Conservation (phyloP, 768 basidiomycete genomes). For the Rickenella mellea region DNA sequence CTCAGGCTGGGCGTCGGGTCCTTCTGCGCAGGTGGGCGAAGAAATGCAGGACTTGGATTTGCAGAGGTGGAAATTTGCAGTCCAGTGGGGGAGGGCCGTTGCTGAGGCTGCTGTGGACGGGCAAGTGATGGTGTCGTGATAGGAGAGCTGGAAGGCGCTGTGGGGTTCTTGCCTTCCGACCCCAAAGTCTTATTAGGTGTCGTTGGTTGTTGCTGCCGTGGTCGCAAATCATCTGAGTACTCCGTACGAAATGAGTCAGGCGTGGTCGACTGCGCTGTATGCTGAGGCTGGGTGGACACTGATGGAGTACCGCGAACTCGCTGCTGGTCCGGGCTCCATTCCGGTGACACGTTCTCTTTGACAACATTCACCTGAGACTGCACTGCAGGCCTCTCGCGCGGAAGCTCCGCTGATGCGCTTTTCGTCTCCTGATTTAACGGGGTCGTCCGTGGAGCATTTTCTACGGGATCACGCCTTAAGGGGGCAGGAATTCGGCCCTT, state of each 20-base stretch:
- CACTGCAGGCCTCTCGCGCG: background rate
- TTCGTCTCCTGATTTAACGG: background rate
- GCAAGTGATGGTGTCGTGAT: constrained; percentile 29
- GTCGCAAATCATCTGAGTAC: no score
- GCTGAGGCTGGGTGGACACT: background rate
- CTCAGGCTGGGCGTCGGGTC: constrained; percentile 78
- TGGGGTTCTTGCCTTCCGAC: background rate
- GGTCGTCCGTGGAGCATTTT: no score
- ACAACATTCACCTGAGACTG: background rate
- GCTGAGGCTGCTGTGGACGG: constrained; percentile 42
- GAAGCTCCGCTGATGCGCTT: no score
- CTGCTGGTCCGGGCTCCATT: no score
- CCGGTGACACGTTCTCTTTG: no score
- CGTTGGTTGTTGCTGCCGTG: background rate
- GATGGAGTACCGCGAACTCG: background rate
- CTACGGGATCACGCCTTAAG: background rate
- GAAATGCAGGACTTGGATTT: constrained; percentile 48
- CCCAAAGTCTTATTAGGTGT: background rate
- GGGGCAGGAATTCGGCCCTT: constrained; percentile 6
- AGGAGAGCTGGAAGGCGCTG: constrained; percentile 13
- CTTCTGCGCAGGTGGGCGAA: constrained; percentile 46
- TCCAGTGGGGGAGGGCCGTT: constrained; percentile 32
- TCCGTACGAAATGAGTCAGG: no score
- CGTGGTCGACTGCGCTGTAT: background rate
- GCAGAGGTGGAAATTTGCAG: constrained; percentile 34